phyloP scores from a whole-genome alignment of 768 basidiomycete species.

The Lyophyllum semitale region DNA sequence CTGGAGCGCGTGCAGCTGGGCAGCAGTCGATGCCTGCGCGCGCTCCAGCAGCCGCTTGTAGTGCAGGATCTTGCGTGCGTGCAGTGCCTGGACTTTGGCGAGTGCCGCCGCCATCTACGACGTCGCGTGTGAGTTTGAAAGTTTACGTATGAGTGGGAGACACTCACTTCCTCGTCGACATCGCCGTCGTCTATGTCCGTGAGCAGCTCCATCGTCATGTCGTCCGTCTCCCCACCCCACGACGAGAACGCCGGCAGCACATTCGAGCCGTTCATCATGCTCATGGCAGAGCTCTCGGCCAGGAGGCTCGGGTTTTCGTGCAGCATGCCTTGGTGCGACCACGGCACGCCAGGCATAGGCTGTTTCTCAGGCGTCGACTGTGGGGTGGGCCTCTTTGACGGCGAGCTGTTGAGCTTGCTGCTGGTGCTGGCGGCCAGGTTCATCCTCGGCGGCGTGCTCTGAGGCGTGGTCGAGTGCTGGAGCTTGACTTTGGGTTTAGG shows the following conservation, averaged over 20 bases:
- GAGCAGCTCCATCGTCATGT: slow-evolving; percentile 72
- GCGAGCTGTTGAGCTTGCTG: slow-evolving; percentile 4
- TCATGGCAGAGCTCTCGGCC: slow-evolving; percentile 13
- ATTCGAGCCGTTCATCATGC: slow-evolving; percentile 27
- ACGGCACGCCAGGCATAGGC: slow-evolving; percentile 8
- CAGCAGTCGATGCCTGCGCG: slow-evolving; percentile 74
- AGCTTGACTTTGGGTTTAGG: slow-evolving; percentile 33
- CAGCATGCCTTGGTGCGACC: slow-evolving; percentile 10
- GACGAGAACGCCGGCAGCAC: slow-evolving; percentile 36
- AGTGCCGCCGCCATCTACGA: slow-evolving; percentile 41
- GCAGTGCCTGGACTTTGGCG: slow-evolving; percentile 39
- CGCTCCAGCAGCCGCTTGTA: slow-evolving; percentile 83
- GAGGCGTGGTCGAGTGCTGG: slow-evolving; percentile 25
- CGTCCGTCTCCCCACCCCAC: slow-evolving; percentile 51
- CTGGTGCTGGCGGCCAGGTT: slow-evolving; percentile 1
- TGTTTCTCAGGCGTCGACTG: neutral
- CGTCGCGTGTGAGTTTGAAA: neutral
- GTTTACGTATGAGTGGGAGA: neutral
- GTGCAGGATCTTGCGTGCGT: slow-evolving; percentile 61
- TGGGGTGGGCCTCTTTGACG: slow-evolving; percentile 10
- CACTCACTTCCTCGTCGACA: slow-evolving; percentile 70
- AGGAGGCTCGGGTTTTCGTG: slow-evolving; percentile 2
- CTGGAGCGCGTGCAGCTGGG: slow-evolving; percentile 84
- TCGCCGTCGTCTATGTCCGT: slow-evolving; percentile 62
- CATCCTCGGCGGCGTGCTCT: slow-evolving; percentile 30